Conservation (phyloP, 2,329 filamentous ascomycete species). For the Penicillium brevicompactum region DNA sequence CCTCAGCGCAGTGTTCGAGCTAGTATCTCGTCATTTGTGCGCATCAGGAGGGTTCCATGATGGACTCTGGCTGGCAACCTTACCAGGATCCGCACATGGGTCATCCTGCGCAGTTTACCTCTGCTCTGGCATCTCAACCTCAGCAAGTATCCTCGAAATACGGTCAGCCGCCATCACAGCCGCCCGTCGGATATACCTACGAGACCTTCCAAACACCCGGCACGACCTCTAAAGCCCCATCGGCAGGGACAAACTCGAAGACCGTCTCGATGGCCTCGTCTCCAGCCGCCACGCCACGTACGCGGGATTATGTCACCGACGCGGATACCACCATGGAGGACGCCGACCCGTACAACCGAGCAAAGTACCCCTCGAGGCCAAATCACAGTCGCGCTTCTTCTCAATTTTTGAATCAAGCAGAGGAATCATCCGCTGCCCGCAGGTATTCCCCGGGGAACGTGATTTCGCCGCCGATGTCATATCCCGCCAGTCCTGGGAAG, state of each 20-base stretch:
- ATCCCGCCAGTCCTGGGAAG: constrained; percentile 66
- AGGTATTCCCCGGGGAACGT: constrained; percentile 96
- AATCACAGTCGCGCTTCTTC: constrained; percentile 70
- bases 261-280: constrained; percentile 60
- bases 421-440: constrained; percentile 81
- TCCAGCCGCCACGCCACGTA: constrained; percentile 59
- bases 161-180: constrained; percentile 50
- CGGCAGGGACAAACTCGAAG: constrained; percentile 46
- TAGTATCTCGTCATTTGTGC: constrained; percentile 19
- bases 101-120: constrained; percentile 67
- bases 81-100: constrained; percentile 65
- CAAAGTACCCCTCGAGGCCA: constrained; percentile 82
- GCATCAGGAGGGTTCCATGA: constrained; percentile 16
- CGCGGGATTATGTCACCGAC: constrained; percentile 67
- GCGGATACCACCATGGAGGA: constrained; percentile 87
- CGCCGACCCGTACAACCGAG: constrained; percentile 78
- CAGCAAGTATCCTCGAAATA: constrained; percentile 54
- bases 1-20: constrained; percentile 33
- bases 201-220: constrained; percentile 62
- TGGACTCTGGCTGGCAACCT: constrained; percentile 67
- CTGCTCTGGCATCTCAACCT: constrained; percentile 52
- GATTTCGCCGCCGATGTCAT: constrained; percentile 77
- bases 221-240: constrained; percentile 34
- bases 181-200: constrained; percentile 66
- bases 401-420: constrained; percentile 67